Evolutionary conservation across 2,329 filamentous ascomycete species (phyloP), one percentile per base, ranked within the genome.

Genomic region (Xylaria multiplex): DNA sequence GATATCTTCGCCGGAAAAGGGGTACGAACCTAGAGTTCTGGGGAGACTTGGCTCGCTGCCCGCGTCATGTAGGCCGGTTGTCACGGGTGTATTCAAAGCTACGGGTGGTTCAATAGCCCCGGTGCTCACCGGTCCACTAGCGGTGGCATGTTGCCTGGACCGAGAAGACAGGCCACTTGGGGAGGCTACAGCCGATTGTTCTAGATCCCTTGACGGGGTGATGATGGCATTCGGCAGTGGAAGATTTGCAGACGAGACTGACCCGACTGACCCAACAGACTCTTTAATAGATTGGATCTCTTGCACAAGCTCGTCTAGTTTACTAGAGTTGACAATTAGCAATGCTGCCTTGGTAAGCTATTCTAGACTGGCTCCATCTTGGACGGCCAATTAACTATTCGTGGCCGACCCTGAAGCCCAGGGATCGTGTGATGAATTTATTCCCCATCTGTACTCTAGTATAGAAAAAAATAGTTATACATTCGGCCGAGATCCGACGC

Each of bases 271-370:
- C 53, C 74, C 77, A 48, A 87, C 85, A 50, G 81, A 83, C 69
- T 86, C 80, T 70, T 85, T 86, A 71, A 86, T 86, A 72, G 77
- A 83, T 68, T 79, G 81, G n/a, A 87, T 81, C 72, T 86, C 85
- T 66, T 84, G 82, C 57, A 83, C 84, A 4, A 87, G 77, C 67
- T 85, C 82, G 68, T 87, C 85, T 2, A 87, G 77, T 72, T 87
- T 87, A 70, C 85, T 86, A 62, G 54, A 57, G n/a, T 48, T 42
- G 22, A 2, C n/a, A 37, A 59, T 72, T 11, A 69, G 66, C 24
- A 30, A 48, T 22, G 7, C 8, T 49, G 22, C 14, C 7, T 45
- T 53, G 40, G 61, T 37, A 32, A 54, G 45, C 22, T 35, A 52
- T 50, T 22, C 35, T n/a, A 45, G 50, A 32, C 9, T 11, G 6